Percentiles rank a stretch among this genome's conserved stretches.
Conservation (phyloP, 2,329 filamentous ascomycete species). For the Phoma sp. region DNA sequence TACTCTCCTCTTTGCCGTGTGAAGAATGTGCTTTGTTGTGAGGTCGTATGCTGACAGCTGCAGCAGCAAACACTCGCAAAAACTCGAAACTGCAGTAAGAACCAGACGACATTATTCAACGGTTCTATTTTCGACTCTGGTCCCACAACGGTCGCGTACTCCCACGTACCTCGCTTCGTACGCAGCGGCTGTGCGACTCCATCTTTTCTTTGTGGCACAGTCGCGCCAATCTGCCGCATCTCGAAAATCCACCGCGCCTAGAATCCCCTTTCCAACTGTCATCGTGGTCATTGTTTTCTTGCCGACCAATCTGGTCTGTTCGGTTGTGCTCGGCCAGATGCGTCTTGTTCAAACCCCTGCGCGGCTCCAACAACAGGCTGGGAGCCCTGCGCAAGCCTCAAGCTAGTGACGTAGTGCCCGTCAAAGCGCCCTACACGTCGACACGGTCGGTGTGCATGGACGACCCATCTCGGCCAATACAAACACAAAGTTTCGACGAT, state of each 20-base stretch:
- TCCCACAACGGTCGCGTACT: conserved; percentile 13
- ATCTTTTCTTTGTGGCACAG: conserved; percentile 10
- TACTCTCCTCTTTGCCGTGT: neutral
- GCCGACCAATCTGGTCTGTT: conserved; percentile 3
- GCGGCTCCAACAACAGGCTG: conserved; percentile 20
- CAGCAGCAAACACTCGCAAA: neutral
- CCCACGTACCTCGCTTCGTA: conserved; percentile 15
- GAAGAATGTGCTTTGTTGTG: neutral
- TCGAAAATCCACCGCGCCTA: neutral
- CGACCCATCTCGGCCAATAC: conserved; percentile 14
- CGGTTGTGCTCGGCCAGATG: conserved; percentile 7
- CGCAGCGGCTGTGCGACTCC: conserved; percentile 17
- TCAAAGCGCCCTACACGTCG: conserved; percentile 28
- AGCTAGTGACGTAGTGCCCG: conserved; percentile 18
- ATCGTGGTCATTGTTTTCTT: neutral
- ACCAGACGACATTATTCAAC: neutral
- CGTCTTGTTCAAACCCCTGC: conserved; percentile 8
- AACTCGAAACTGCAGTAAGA: neutral
- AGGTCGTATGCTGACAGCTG: neutral
- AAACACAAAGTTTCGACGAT: conserved; percentile 18
- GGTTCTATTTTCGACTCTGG: conserved; percentile 10
- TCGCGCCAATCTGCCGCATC: conserved; percentile 9
- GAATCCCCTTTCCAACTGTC: neutral
- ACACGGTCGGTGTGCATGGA: conserved; percentile 26
- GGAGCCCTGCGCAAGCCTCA: conserved; percentile 24